Percentiles rank a stretch among this genome's conserved stretches.
Evolutionary conservation across 345 rosid genomes (phyloP).

Genomic region (Hibiscus mutabilis): DNA sequence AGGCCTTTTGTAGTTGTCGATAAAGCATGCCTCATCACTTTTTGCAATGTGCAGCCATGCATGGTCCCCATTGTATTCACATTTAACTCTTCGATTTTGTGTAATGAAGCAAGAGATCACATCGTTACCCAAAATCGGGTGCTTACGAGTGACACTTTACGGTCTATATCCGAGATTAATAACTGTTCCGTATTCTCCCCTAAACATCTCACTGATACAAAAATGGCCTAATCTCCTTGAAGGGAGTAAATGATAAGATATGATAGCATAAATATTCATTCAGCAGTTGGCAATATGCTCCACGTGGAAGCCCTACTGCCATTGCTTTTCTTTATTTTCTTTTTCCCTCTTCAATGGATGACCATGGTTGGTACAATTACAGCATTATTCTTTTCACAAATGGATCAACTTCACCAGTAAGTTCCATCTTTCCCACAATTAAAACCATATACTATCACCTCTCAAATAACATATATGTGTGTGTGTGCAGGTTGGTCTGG

Average conservation of each 20-base stretch:
- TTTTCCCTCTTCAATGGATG: conserved; percentile 23
- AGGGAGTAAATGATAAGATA: too few species aligned
- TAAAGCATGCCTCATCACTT: conserved; percentile 33
- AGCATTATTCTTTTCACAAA: conserved; percentile 31
- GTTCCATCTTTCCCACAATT: conserved; percentile 13
- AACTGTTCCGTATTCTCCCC: too few species aligned
- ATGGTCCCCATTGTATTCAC: too few species aligned
- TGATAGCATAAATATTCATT: too few species aligned
- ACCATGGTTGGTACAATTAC: conserved; percentile 47
- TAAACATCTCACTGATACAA: too few species aligned
- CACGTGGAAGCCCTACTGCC: conserved; percentile 39
- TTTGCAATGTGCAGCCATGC: too few species aligned
- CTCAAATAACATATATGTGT: background rate
- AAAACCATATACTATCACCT: background rate
- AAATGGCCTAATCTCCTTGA: too few species aligned
- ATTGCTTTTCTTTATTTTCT: conserved; percentile 36
- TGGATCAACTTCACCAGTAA: conserved; percentile 17
- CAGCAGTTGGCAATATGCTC: background rate
- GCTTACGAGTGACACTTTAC: too few species aligned
- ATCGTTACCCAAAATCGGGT: too few species aligned
- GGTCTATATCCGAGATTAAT: too few species aligned
- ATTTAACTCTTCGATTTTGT: too few species aligned
- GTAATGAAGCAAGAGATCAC: too few species aligned
- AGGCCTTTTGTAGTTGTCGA: conserved; percentile 43
- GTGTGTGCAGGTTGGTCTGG: background rate